Base-by-base conservation (phyloP, 139 green algal genomes). In the Micromonas pusilla region DNA sequence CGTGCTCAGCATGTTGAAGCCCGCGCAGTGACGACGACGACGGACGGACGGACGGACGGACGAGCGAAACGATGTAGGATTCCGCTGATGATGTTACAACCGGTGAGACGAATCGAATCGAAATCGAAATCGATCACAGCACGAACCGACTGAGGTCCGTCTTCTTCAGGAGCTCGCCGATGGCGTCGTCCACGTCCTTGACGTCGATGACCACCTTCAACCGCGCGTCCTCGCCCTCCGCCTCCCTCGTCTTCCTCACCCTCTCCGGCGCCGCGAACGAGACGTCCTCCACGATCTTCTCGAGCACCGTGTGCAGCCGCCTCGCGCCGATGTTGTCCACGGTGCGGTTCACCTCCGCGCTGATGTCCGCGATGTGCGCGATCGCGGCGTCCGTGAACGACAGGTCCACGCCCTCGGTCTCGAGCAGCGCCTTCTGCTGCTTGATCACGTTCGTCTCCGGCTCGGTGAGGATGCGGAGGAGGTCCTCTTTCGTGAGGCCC, bases 271-370 rank as follows among this genome's bases (percentile, higher is more conserved):
- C 94, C 6, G 89, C 72, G 77, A 97, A 98, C 63, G 80, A 91
- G 34, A 97, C 89, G 33, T 97, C 90, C 74, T 97, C 93, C 54
- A 98, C 62, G 30, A 98, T 91, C 4, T 90, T 82, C 82, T 98
- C 94, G 54, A 98, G 78, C 0, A 98, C 86, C 13, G 93, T 97
- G 85, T 97, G 91, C 79, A 98, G 83, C 64, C 94, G 86, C 32
- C 93, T 83, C 3, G 93, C 93, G 20, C 93, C 93, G 53, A 98
- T 97, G 89, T 98, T 97, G 79, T 98, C 91, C 54, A 97, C 77
- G 26, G 70, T 83, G 5, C 79, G 82, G 83, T 95, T 82, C 68
- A 86, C 78, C 82, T 95, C 88, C 71, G 92, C 89, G 6, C 94
- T 91, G 39, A 97, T 34, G 52, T 67, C 23, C 34, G 77, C 79